phyloP scores from a whole-genome alignment of 106 monocot genomes.

The Dioscorea zingiberensis region DNA sequence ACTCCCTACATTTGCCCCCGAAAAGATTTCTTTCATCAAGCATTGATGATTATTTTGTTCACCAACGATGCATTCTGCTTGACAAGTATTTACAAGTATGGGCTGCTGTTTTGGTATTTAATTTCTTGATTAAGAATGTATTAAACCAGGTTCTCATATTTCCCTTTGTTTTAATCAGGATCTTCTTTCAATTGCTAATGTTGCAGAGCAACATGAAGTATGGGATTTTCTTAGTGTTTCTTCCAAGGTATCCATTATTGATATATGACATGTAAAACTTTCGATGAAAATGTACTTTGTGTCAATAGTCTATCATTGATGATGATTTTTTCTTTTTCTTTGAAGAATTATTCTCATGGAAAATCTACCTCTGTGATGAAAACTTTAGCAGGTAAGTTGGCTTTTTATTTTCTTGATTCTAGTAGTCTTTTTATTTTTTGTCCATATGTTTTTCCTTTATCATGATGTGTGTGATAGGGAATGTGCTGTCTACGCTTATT shows the following conservation, averaged over 20 bases:
- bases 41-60: conserved; percentile 96
- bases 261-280: no score
- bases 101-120: not conserved
- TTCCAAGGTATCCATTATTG: conserved; percentile 56
- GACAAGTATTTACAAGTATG: conserved; percentile 94
- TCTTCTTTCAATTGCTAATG: conserved; percentile 84
- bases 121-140: not conserved
- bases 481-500: no score
- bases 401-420: conserved; percentile 1
- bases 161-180: conserved; percentile 36
- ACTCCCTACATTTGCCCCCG: conserved; percentile 87
- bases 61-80: conserved; percentile 91
- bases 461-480: no score
- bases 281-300: no score
- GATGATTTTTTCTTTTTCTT: conserved; percentile 4
- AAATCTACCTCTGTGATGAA: conserved; percentile 97
- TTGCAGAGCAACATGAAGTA: conserved; percentile 99
- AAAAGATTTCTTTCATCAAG: conserved; percentile 97
- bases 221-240: conserved; percentile 92
- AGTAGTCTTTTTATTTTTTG: not conserved
- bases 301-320: not conserved
- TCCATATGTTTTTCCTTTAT: no score
- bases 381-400: conserved; percentile 77
- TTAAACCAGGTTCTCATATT: not conserved
- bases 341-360: conserved; percentile 96